Base-by-base conservation (phyloP, 2,329 filamentous ascomycete genomes). In the Blastomyces parvus region DNA sequence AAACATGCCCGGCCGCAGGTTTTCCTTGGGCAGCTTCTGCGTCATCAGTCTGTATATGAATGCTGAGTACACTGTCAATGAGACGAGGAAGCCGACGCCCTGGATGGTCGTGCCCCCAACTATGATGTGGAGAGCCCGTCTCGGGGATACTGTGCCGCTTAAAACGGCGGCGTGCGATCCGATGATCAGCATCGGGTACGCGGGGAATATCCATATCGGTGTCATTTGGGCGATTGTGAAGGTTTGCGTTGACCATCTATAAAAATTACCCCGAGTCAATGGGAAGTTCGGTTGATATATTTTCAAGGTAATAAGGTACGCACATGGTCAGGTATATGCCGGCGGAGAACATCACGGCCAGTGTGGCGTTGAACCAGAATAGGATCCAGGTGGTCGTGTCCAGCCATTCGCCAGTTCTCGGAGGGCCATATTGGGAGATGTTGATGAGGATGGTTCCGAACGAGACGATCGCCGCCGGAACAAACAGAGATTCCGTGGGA, bases 1-100 rank as follows among this genome's bases (percentile, higher is more conserved):
- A 72, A 94, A 94, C 86, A 95, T 91, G 69, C 88, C 90, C 0
- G 90, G 90, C 13, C 90, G 84, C 25, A 90, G 82, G 52, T 83
- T 86, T 70, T 93, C 90, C 62, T 84, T 82, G 0, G 90, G 90
- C 0, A 95, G 80, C 70, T 94, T 94, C 70, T 93, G 88, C 0
- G 90, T 93, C 90, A 94, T 94, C 36, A 95, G 81, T 38, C 90
- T 85, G 72, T 94, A 94, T 59, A 95, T 84, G 71, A 92, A 94
- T 59, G 90, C 88, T 0, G 88, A 85, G 66, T 91, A 91, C 33
- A 95, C 89, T 87, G 92, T 92, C 64, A 93, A 82, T 0, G 82
- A 83, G 53, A 87, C 82, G 67, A 87, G 73, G 69, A 86, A 87
- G 1, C 84, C 85, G 59, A 86, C 82, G n/a, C 84, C 84, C 72